Percentiles rank a stretch among this genome's conserved stretches.
These are phyloP conservation scores for Paxillus ammoniavirescens DNA, from an alignment of 768 basidiomycete species.

Conservation along the genomic window DNA sequence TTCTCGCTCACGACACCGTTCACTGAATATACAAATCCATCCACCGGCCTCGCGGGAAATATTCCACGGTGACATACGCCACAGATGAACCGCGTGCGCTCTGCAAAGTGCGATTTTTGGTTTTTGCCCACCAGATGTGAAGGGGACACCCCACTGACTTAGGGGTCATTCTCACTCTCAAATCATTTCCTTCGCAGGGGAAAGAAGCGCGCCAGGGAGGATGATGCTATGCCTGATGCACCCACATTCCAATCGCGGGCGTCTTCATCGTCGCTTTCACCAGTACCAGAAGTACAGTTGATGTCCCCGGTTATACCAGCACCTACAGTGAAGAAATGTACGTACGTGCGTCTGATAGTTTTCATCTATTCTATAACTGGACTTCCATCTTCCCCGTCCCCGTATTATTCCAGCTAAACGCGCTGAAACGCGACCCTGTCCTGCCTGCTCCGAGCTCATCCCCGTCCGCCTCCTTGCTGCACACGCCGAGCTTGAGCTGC, in stretches of 20 bases:
- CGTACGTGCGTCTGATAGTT: constrained; percentile 17
- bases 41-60: neutral
- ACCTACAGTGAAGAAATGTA: constrained; percentile 50
- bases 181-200: constrained; percentile 31
- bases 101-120: constrained; percentile 27
- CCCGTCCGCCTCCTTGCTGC: constrained; percentile 67
- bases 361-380: neutral
- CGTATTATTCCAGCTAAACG: constrained; percentile 49
- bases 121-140: neutral
- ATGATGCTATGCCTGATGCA: constrained; percentile 1
- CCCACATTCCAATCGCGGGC: constrained; percentile 12
- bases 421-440: constrained; percentile 74
- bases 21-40: neutral
- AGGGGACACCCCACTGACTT: neutral
- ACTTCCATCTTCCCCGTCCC: neutral
- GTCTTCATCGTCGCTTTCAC: constrained; percentile 36
- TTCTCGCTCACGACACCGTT: neutral
- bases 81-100: constrained; percentile 9
- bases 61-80: neutral
- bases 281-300: constrained; percentile 28
- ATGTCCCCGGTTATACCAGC: neutral
- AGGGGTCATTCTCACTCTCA: neutral
- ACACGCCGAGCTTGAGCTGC: constrained; percentile 64
- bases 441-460: constrained; percentile 70
- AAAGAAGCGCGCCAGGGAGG: constrained; percentile 48